These are phyloP conservation scores for Salix caprea DNA, from an alignment of 345 rosid genomes.

Conservation along the genomic window DNA sequence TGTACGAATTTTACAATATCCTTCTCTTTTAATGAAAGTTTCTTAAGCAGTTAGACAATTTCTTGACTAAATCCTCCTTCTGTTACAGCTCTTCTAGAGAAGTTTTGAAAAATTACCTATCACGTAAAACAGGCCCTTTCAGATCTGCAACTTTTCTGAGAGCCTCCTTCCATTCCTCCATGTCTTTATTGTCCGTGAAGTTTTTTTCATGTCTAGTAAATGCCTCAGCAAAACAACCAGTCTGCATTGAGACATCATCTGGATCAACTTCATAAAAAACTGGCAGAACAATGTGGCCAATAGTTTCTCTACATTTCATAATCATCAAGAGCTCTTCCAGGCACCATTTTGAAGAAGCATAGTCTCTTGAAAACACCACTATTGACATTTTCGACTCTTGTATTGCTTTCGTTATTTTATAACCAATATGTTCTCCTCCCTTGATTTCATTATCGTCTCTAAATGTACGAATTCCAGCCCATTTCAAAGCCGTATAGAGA, in stretches of 20 bases:
- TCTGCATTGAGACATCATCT: neutral
- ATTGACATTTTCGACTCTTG: constrained; percentile 1
- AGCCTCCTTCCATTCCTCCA: constrained; percentile 10
- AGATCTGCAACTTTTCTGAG: constrained; percentile 6
- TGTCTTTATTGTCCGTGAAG: neutral
- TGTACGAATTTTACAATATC: too few species aligned
- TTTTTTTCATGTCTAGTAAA: constrained; percentile 4
- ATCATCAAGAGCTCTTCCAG: constrained; percentile 9
- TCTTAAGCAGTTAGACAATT: too few species aligned
- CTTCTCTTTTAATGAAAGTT: too few species aligned
- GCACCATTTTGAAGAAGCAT: constrained; percentile 16
- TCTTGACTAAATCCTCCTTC: too few species aligned
- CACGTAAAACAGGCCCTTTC: constrained; percentile 4
- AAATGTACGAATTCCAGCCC: constrained; percentile 7
- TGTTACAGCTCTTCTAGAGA: too few species aligned
- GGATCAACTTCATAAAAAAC: constrained; percentile 17
- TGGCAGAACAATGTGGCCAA: constrained; percentile 7
- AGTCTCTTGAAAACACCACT: constrained; percentile 6
- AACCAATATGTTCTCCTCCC: constrained; percentile 2
- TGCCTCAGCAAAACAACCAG: neutral
- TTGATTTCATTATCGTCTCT: constrained; percentile 6
- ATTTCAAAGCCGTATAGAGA: neutral
- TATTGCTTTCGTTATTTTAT: constrained; percentile 6
- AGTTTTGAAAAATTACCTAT: constrained; percentile 10
- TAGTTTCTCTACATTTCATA: neutral